These are phyloP conservation scores for Colletotrichum tanaceti DNA, from an alignment of 2,329 filamentous ascomycete genomes.

Conservation along the genomic window DNA sequence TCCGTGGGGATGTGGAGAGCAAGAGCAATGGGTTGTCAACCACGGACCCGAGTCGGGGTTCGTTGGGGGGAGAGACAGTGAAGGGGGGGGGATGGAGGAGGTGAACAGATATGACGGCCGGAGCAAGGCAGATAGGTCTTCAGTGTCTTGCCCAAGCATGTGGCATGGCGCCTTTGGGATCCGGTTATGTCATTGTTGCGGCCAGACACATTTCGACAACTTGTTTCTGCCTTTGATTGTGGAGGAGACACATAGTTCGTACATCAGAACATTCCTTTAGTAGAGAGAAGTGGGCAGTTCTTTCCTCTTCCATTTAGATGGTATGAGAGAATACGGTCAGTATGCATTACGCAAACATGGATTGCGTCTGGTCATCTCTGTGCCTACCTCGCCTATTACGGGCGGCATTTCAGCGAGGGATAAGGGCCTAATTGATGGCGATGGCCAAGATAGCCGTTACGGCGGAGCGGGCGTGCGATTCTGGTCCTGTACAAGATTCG, in stretches of 20 bases:
- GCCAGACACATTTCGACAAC: neutral
- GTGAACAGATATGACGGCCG: neutral
- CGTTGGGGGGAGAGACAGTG: neutral
- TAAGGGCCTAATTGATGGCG: neutral
- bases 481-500: neutral
- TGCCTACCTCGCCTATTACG: neutral
- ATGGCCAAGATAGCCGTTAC: too few species aligned
- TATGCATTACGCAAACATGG: neutral
- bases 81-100: neutral
- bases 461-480: neutral
- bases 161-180: neutral
- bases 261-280: constrained; percentile 14
- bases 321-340: neutral
- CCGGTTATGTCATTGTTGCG: neutral
- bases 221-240: neutral
- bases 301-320: neutral
- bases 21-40: neutral
- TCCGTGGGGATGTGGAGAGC: constrained; percentile 3
- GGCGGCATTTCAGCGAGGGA: neutral
- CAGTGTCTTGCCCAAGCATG: constrained; percentile 7
- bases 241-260: neutral
- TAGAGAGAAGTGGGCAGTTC: constrained; percentile 6
- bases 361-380: neutral
- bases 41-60: neutral
- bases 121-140: constrained; percentile 18